Conservation (phyloP, 331 rosid genomes). For the Malus hybrid region DNA sequence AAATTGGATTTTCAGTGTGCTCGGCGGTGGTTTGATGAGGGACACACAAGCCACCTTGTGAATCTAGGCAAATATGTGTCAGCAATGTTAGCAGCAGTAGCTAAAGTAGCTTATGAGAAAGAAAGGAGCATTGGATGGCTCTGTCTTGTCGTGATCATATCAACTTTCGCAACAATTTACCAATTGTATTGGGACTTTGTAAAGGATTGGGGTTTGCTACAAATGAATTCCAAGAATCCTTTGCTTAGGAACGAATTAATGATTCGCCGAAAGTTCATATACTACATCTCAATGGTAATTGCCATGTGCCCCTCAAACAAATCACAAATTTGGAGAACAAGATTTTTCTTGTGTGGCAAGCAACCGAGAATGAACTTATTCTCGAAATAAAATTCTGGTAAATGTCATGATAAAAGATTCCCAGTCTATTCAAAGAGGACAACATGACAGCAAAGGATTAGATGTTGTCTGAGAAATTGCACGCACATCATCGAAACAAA, state of each 20-base stretch:
- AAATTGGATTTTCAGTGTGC: constrained; percentile 60
- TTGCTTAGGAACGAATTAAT: constrained; percentile 96
- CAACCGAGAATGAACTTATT: constrained; percentile 32
- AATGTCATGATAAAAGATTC: constrained; percentile 31
- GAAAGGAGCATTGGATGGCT: constrained; percentile 70
- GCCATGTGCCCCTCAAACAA: constrained; percentile 5
- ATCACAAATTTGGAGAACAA: background rate
- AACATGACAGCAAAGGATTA: constrained; percentile 2
- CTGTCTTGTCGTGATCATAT: constrained; percentile 77
- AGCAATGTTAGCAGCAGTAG: constrained; percentile 97
- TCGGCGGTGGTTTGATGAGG: constrained; percentile 96
- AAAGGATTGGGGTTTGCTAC: constrained; percentile 98
- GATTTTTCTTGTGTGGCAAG: background rate
- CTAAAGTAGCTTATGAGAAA: constrained; percentile 92
- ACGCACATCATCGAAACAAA: background rate
- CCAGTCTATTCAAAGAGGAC: constrained; percentile 15
- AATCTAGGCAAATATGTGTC: constrained; percentile 95
- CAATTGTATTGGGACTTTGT: constrained; percentile 99
- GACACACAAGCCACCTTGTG: constrained; percentile 74
- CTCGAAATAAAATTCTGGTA: constrained; percentile 27
- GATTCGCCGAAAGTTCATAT: constrained; percentile 72
- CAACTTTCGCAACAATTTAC: constrained; percentile 86
- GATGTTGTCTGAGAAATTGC: constrained; percentile 9
- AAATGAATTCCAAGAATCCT: constrained; percentile 86
- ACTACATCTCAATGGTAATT: constrained; percentile 93